These are phyloP conservation scores for Salisapilia sapeloensis DNA, from an alignment of 352 stramenopile genomes.

Conservation along the genomic window DNA sequence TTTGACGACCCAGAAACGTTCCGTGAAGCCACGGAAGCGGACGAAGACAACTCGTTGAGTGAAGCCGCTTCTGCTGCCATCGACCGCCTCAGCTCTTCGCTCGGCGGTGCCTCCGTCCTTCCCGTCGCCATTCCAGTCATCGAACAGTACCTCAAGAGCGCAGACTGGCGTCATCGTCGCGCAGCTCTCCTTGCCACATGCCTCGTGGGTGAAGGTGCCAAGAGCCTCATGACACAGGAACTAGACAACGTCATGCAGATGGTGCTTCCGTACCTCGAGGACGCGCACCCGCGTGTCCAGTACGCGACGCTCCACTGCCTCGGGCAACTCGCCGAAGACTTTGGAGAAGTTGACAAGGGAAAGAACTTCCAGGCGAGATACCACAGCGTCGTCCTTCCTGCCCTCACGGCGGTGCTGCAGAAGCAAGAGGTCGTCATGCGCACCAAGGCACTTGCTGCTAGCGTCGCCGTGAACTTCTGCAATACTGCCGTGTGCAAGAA, in stretches of 20 bases:
- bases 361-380: slow-evolving; percentile 82
- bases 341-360: slow-evolving; percentile 62
- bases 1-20: slow-evolving; percentile 76
- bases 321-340: slow-evolving; percentile 69
- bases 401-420: slow-evolving; percentile 42
- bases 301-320: slow-evolving; percentile 73
- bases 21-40: slow-evolving; percentile 29
- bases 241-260: slow-evolving; percentile 57
- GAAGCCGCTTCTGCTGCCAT: slow-evolving; percentile 60
- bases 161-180: slow-evolving; percentile 55
- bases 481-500: slow-evolving; percentile 72
- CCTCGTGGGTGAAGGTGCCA: slow-evolving; percentile 58
- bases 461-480: slow-evolving; percentile 75
- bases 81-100: slow-evolving; percentile 48
- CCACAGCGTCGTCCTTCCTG: slow-evolving; percentile 40
- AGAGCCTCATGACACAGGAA: slow-evolving; percentile 62
- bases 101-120: slow-evolving; percentile 57
- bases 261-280: slow-evolving; percentile 46
- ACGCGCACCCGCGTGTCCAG: slow-evolving; percentile 61
- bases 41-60: slow-evolving; percentile 34
- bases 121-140: slow-evolving; percentile 64
- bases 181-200: slow-evolving; percentile 64
- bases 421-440: slow-evolving; percentile 47
- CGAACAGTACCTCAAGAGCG: slow-evolving; percentile 33
- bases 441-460: slow-evolving; percentile 57